These are phyloP conservation scores for Wickerhamomyces alni DNA, from an alignment of 805 yeast genomes.

Conservation along the genomic window DNA sequence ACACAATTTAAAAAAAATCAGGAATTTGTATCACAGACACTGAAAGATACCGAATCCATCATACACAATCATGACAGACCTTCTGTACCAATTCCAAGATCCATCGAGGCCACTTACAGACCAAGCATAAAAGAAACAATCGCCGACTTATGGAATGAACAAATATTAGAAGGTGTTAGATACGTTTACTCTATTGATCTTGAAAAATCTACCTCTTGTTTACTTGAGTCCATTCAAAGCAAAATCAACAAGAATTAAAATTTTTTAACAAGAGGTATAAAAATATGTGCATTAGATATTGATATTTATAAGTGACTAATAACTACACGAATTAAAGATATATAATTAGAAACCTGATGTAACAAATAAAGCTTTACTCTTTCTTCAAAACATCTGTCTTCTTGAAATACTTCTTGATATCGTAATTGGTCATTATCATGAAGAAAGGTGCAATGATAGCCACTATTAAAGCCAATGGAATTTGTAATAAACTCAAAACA, in stretches of 20 bases:
- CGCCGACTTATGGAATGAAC: conserved; percentile 78
- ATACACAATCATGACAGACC: conserved; percentile 47
- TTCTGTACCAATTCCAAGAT: conserved; percentile 36
- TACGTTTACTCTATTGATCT: conserved; percentile 54
- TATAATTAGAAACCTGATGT: too few species aligned
- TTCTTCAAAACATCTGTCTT: conserved; percentile 20
- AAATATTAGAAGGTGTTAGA: conserved; percentile 55
- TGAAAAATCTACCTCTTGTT: conserved; percentile 27
- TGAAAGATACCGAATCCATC: conserved; percentile 42
- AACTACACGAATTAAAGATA: too few species aligned
- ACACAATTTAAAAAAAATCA: conserved; percentile 47
- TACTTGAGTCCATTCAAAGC: conserved; percentile 3
- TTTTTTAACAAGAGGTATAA: too few species aligned
- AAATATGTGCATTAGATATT: too few species aligned
- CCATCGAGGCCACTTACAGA: conserved; percentile 37
- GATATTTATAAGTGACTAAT: too few species aligned
- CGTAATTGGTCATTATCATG: conserved; percentile 39
- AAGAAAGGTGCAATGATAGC: conserved; percentile 55
- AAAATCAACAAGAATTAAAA: conserved; percentile 2
- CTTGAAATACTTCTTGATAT: conserved; percentile 45
- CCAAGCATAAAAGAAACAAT: conserved; percentile 52
- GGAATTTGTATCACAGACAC: conserved; percentile 37
- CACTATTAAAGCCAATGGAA: conserved; percentile 40
- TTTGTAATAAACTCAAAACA: conserved; percentile 46
- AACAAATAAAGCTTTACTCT: too few species aligned